Conservation (phyloP, 192 early-diverging fungal species). For the Dissophora globulifera region DNA sequence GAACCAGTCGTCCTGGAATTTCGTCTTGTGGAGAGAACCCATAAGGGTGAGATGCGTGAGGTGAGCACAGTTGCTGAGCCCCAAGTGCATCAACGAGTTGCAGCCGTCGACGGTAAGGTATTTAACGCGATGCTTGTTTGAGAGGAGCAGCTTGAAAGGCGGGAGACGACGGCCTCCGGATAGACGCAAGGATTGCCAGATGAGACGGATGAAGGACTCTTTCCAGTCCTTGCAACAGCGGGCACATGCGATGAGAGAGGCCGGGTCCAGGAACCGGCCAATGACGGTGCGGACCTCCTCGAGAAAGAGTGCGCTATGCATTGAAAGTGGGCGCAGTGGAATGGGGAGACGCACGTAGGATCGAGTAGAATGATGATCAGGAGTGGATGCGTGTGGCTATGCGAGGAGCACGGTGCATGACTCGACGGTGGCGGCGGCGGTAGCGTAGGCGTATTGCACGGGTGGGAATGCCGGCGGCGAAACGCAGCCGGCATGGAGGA, state of each 20-base stretch:
- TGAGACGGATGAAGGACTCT: constrained; percentile 1
- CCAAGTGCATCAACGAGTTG: not conserved
- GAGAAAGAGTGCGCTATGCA: constrained; percentile 4
- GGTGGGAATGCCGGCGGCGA: not conserved
- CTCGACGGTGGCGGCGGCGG: no score
- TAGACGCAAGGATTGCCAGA: constrained; percentile 3
- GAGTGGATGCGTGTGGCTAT: no score
- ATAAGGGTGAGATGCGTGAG: not conserved
- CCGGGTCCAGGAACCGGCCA: not conserved
- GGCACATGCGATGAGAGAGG: not conserved
- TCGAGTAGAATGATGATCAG: no score
- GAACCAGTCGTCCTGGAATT: not conserved
- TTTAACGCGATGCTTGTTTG: constrained; percentile 8
- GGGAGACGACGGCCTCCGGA: not conserved
- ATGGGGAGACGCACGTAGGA: not conserved
- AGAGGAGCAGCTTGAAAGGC: not conserved
- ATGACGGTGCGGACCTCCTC: constrained; percentile 8
- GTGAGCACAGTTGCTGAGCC: not conserved
- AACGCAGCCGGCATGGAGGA: no score
- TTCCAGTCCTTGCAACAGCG: constrained; percentile 1
- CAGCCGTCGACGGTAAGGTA: not conserved
- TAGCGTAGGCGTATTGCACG: not conserved
- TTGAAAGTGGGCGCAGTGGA: not conserved
- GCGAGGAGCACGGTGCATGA: no score
- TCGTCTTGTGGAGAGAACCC: not conserved